A percentile compares a stretch with the other conserved stretches of the same genome.
These are phyloP conservation scores for Galerina sulciceps DNA, from an alignment of 768 basidiomycete species.

Conservation along the genomic window DNA sequence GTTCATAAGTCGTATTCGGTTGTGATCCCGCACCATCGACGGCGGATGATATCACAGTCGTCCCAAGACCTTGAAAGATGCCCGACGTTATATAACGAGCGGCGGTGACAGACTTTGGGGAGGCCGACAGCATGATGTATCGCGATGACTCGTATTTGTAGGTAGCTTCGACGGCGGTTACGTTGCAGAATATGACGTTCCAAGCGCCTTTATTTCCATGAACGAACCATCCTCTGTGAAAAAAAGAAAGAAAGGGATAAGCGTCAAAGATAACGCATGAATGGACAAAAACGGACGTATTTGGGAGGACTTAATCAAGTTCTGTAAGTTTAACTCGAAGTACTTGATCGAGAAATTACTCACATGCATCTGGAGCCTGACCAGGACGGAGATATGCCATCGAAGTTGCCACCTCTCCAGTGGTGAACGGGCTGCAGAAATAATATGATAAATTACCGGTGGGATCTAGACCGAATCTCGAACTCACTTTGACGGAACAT, in stretches of 20 bases:
- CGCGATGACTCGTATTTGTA: slow-evolving; percentile 2
- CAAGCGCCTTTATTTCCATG: background rate
- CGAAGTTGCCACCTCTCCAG: slow-evolving; percentile 1
- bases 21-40: background rate
- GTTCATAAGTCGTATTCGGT: background rate
- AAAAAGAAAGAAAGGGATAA: background rate
- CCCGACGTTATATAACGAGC: background rate
- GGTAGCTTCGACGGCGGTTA: slow-evolving; percentile 1
- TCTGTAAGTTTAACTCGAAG: background rate
- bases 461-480: too few species aligned
- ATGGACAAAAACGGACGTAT: background rate
- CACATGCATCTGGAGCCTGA: background rate
- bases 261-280: background rate
- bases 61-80: background rate
- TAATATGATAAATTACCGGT: background rate
- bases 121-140: background rate
- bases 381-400: slow-evolving; percentile 1
- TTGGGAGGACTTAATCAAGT: background rate
- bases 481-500: slow-evolving; percentile 8
- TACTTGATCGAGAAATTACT: background rate
- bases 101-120: background rate
- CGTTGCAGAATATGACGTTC: slow-evolving; percentile 9
- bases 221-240: slow-evolving; percentile 6
- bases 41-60: background rate
- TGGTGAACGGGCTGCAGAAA: background rate